Evolutionary conservation across 108 stramenopile genomes (phyloP).

Genomic region (Nitzschia inconspicua): DNA sequence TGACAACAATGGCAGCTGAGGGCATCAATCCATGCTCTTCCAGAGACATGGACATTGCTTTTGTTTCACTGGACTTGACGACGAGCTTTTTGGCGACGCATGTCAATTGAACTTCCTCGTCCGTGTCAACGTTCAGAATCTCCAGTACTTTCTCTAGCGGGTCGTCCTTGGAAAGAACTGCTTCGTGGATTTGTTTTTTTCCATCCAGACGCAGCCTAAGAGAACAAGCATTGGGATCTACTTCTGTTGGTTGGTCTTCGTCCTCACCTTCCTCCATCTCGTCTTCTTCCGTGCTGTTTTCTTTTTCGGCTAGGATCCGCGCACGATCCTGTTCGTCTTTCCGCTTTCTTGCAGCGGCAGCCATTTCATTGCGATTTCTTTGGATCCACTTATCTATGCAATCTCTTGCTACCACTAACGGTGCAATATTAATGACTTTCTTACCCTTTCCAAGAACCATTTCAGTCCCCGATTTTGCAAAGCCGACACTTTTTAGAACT

Average conservation of each 20-base stretch:
- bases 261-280: slow-evolving; percentile 43
- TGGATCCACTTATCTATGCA: slow-evolving; percentile 83
- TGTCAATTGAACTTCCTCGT: slow-evolving; percentile 62
- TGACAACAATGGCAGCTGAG: slow-evolving; percentile 62
- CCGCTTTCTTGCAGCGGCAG: slow-evolving; percentile 58
- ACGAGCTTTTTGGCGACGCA: slow-evolving; percentile 75
- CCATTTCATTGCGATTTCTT: slow-evolving; percentile 64
- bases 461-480: slow-evolving; percentile 26
- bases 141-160: slow-evolving; percentile 43
- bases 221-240: slow-evolving; percentile 43
- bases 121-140: slow-evolving; percentile 33
- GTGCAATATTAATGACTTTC: slow-evolving; percentile 64
- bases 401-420: slow-evolving; percentile 70
- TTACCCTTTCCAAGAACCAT: slow-evolving; percentile 60
- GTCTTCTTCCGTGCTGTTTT: slow-evolving; percentile 23
- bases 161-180: slow-evolving; percentile 53
- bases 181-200: slow-evolving; percentile 69
- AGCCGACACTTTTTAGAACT: slow-evolving; percentile 71
- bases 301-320: slow-evolving; percentile 39
- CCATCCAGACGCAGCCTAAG: slow-evolving; percentile 67
- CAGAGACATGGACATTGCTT: slow-evolving; percentile 53
- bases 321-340: slow-evolving; percentile 60
- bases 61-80: slow-evolving; percentile 60
- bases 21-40: slow-evolving; percentile 54
- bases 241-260: slow-evolving; percentile 38